Evolutionary conservation across 345 rosid species (phyloP).

Genomic region (Linum tenue): DNA sequence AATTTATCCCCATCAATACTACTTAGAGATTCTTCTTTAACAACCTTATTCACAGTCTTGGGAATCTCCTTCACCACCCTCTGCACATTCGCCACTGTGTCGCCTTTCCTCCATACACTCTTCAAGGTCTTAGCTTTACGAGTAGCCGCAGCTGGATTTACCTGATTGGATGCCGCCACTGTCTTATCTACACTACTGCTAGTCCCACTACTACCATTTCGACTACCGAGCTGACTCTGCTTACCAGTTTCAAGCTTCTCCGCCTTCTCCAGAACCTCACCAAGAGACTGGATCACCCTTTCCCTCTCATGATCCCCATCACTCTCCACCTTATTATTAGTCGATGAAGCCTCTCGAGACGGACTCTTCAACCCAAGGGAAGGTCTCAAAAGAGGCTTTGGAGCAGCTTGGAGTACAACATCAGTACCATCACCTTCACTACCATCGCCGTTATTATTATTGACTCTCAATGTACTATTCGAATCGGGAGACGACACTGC

Average conservation of each 20-base stretch:
- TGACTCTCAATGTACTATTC: constrained; percentile 34
- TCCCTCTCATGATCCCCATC: constrained; percentile 45
- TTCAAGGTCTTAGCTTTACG: constrained; percentile 55
- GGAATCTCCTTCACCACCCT: constrained; percentile 11
- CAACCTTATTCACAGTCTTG: constrained; percentile 23
- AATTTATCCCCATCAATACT: constrained; percentile 22
- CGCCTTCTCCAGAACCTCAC: constrained; percentile 82
- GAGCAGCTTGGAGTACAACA: constrained; percentile 65
- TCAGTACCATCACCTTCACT: constrained; percentile 36
- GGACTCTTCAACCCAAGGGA: constrained; percentile 25
- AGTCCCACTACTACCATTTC: constrained; percentile 11
- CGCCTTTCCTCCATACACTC: constrained; percentile 98
- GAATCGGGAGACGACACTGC: constrained; percentile 36
- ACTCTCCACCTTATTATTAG: constrained; percentile 18
- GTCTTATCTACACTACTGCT: constrained; percentile 20
- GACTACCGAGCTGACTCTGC: neutral
- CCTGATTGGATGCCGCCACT: constrained; percentile 18
- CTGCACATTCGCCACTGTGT: constrained; percentile 45
- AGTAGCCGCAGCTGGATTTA: constrained; percentile 19
- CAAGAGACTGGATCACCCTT: constrained; percentile 74
- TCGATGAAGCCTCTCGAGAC: constrained; percentile 23
- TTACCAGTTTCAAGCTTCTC: constrained; percentile 61
- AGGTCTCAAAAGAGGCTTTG: constrained; percentile 63
- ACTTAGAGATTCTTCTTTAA: constrained; percentile 43
- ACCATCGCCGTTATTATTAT: constrained; percentile 5